Conservation (phyloP, 257 asterid species). For the Linaria vulgaris region DNA sequence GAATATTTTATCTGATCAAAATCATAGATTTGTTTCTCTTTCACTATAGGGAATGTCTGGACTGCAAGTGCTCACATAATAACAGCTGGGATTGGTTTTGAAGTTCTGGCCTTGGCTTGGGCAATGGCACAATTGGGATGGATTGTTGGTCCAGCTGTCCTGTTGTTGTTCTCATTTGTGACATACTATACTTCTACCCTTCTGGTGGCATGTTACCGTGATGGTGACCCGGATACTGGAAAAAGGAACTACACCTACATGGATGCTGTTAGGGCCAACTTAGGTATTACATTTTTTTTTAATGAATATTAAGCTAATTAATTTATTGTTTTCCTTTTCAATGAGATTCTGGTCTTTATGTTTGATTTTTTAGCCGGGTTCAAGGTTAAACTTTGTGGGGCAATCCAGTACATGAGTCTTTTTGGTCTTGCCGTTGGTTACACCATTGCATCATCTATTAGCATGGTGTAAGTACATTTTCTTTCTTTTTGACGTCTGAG, state of each 20-base stretch:
- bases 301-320: neutral
- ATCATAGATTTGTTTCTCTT: neutral
- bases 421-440: conserved; percentile 71
- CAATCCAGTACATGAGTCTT: conserved; percentile 71
- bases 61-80: conserved; percentile 81
- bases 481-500: too few species aligned
- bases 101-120: conserved; percentile 88
- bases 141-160: conserved; percentile 77
- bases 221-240: conserved; percentile 66
- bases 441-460: conserved; percentile 77
- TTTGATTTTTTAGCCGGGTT: conserved; percentile 48
- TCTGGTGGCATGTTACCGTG: conserved; percentile 68
- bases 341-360: too few species aligned
- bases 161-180: conserved; percentile 53
- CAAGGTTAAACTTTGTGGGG: conserved; percentile 60
- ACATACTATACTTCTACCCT: conserved; percentile 72
- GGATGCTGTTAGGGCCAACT: conserved; percentile 76
- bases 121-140: conserved; percentile 87
- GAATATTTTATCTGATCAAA: too few species aligned
- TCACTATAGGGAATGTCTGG: conserved; percentile 48
- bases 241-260: conserved; percentile 72
- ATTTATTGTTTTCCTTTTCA: too few species aligned
- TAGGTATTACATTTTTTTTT: conserved; percentile 48
- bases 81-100: conserved; percentile 90
- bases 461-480: conserved; percentile 76